These are phyloP conservation scores for Sarocladium oryzae DNA, from an alignment of 2,329 filamentous ascomycete species.

Conservation along the genomic window DNA sequence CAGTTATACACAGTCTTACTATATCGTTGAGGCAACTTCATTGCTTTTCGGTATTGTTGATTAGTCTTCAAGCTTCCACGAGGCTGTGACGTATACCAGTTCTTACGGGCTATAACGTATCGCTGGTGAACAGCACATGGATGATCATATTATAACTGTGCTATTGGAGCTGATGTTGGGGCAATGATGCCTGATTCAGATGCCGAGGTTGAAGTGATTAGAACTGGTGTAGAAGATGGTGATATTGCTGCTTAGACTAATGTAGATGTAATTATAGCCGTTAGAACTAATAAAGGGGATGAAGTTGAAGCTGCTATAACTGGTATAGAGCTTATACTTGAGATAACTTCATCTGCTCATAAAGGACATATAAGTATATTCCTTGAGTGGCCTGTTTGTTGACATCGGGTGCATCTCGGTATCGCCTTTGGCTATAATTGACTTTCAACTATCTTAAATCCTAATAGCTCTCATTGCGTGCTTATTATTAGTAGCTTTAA, in stretches of 20 bases:
- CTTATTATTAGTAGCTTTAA: not conserved
- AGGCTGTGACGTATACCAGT: not conserved
- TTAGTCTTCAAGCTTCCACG: not conserved
- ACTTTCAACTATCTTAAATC: constrained; percentile 15
- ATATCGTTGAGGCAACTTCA: not conserved
- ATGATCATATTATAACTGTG: not conserved
- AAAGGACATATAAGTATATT: not conserved
- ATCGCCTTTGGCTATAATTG: constrained; percentile 11
- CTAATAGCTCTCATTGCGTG: constrained; percentile 11
- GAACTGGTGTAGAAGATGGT: not conserved
- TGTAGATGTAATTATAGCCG: too few relatives aligned
- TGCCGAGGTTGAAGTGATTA: not conserved
- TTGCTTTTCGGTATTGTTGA: not conserved
- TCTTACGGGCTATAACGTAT: not conserved
- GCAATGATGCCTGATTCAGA: not conserved
- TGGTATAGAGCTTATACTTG: not conserved
- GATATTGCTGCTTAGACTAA: not conserved
- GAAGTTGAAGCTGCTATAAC: not conserved
- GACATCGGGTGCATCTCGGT: not conserved
- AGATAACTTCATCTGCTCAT: not conserved
- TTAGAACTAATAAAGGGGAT: too few relatives aligned
- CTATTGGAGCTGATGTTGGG: not conserved
- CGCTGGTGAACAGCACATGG: not conserved
- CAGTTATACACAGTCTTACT: not conserved
- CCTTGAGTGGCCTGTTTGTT: not conserved